These are phyloP conservation scores for Backusella luteola DNA, from an alignment of 192 early-diverging fungal genomes.

Conservation along the genomic window DNA sequence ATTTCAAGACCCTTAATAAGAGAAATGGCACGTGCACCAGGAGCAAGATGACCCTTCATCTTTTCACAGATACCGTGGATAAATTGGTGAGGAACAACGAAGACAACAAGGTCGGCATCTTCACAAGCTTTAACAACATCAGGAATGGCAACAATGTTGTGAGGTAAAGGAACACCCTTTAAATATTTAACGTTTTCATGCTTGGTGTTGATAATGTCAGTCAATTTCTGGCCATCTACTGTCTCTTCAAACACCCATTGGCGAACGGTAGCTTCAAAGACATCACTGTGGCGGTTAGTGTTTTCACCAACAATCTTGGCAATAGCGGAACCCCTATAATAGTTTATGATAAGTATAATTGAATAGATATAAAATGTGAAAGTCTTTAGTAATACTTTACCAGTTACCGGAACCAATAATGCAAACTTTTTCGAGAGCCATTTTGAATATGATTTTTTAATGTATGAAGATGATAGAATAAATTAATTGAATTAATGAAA, in stretches of 20 bases:
- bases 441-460: background rate
- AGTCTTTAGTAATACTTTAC: slow-evolving; percentile 46
- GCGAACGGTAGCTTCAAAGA: slow-evolving; percentile 77
- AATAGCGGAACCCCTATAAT: slow-evolving; percentile 86
- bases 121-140: slow-evolving; percentile 75
- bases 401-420: slow-evolving; percentile 97
- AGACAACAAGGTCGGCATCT: slow-evolving; percentile 88
- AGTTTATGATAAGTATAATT: background rate
- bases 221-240: slow-evolving; percentile 79
- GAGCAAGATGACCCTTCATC: slow-evolving; percentile 69
- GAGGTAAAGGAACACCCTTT: slow-evolving; percentile 80
- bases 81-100: slow-evolving; percentile 97
- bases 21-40: slow-evolving; percentile 85
- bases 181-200: slow-evolving; percentile 95
- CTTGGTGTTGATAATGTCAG: slow-evolving; percentile 90
- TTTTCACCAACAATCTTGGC: slow-evolving; percentile 91
- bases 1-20: slow-evolving; percentile 89
- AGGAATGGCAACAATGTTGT: slow-evolving; percentile 83
- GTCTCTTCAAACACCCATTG: slow-evolving; percentile 98
- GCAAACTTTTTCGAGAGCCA: slow-evolving; percentile 69
- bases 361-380: background rate
- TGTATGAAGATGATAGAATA: background rate
- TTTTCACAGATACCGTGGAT: slow-evolving; percentile 80
- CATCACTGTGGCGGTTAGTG: slow-evolving; percentile 55
- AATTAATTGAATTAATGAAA: background rate